These are phyloP conservation scores for Geosmithia flava DNA, from an alignment of 2,329 filamentous ascomycete genomes.

Conservation along the genomic window DNA sequence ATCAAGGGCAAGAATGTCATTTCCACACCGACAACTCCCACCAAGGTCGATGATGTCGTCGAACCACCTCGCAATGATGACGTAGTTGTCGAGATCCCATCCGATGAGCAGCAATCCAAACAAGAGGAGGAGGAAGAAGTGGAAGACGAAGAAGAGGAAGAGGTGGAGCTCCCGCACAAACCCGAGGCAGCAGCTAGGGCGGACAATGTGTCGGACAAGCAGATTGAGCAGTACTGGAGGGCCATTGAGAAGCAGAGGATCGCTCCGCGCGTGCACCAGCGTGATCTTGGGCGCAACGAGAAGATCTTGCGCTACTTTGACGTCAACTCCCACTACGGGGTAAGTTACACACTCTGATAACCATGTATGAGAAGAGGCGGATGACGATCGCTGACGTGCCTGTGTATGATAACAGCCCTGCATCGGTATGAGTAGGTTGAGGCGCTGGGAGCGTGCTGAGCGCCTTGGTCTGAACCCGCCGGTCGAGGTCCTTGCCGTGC, in stretches of 20 bases:
- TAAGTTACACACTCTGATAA: slow-evolving; percentile 35
- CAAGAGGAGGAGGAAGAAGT: slow-evolving; percentile 10
- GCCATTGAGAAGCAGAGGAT: slow-evolving; percentile 55
- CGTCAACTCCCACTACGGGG: slow-evolving; percentile 80
- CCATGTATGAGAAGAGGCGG: slow-evolving; percentile 2
- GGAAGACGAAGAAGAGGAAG: slow-evolving; percentile 9
- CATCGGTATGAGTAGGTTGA: slow-evolving; percentile 68
- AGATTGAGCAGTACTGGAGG: slow-evolving; percentile 70
- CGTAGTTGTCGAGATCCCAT: slow-evolving; percentile 1
- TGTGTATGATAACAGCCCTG: slow-evolving; percentile 52
- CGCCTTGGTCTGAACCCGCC: slow-evolving; percentile 75
- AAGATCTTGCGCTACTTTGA: slow-evolving; percentile 90
- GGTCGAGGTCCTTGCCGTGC: slow-evolving; percentile 76
- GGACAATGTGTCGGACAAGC: slow-evolving; percentile 49
- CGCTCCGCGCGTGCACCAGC: slow-evolving; percentile 65
- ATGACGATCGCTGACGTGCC: not conserved
- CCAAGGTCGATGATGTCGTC: slow-evolving; percentile 6
- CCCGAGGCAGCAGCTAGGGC: slow-evolving; percentile 40
- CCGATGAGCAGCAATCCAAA: not conserved
- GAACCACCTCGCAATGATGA: slow-evolving; percentile 5
- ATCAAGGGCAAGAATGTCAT: slow-evolving; percentile 17
- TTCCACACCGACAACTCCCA: not conserved
- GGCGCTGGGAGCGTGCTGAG: slow-evolving; percentile 81
- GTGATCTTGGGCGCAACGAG: slow-evolving; percentile 59
- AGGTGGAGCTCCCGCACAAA: slow-evolving; percentile 8